phyloP scores from a whole-genome alignment of 306 rosid genomes.

The Vicia villosa region DNA sequence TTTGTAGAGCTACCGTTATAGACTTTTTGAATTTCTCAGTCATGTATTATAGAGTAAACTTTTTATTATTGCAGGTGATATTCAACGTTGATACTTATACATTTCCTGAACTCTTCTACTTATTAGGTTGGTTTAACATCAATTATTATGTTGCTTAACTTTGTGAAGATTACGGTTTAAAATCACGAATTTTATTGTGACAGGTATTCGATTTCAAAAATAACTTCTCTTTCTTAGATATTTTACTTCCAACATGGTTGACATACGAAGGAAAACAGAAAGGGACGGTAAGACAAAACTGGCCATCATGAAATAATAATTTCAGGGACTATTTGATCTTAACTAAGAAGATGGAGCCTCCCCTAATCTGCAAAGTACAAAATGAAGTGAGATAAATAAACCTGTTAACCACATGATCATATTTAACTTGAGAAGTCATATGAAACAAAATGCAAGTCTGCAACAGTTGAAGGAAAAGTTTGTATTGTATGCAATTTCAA shows the following conservation, averaged over 20 bases:
- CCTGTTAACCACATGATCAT: conserved; percentile 97
- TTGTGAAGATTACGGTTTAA: too few species aligned
- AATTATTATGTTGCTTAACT: too few species aligned
- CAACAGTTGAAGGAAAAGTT: conserved; percentile 12
- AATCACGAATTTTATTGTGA: too few species aligned
- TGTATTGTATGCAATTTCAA: conserved; percentile 20
- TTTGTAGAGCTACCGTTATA: too few species aligned
- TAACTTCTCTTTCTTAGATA: conserved; percentile 60
- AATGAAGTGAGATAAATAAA: conserved; percentile 46
- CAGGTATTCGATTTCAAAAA: conserved; percentile 59
- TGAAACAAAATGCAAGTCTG: conserved; percentile 32
- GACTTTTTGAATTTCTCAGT: too few species aligned
- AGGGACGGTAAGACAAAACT: conserved; percentile 65
- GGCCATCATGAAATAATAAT: conserved; percentile 56
- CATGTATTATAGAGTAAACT: too few species aligned
- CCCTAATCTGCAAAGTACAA: conserved; percentile 60
- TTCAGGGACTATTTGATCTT: conserved; percentile 83
- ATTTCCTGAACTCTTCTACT: too few species aligned
- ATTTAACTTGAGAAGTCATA: conserved; percentile 55
- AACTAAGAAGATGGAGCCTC: conserved; percentile 70
- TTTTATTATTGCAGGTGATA: too few species aligned
- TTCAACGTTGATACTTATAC: too few species aligned
- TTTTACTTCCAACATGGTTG: conserved; percentile 54
- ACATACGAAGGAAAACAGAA: conserved; percentile 77
- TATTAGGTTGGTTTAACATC: too few species aligned